Evolutionary conservation across 352 stramenopile genomes (phyloP).

Genomic region (Globisporangium apiculatum): DNA sequence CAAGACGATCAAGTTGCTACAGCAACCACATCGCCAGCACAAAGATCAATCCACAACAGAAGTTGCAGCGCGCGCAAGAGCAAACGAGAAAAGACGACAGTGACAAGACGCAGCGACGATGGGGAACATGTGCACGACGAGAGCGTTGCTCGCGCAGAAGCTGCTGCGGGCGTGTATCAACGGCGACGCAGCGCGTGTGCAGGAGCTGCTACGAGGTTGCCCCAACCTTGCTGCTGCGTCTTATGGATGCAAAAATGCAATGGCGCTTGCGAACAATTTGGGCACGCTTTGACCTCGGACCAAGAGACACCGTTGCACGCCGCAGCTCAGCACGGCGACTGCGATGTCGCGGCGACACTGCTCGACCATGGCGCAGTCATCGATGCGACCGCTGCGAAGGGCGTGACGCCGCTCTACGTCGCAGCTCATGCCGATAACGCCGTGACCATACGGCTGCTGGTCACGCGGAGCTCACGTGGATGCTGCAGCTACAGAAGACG

Average conservation of each 20-base stretch:
- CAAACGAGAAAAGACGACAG: not conserved
- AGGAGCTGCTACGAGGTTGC: not conserved
- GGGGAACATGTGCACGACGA: not conserved
- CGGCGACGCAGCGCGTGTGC: not conserved
- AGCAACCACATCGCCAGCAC: no score
- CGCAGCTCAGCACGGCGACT: not conserved
- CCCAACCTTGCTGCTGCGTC: not conserved
- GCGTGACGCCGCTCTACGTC: not conserved
- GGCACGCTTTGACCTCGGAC: not conserved
- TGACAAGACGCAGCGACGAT: not conserved
- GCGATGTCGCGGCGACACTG: not conserved
- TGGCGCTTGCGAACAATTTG: not conserved
- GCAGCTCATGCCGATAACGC: not conserved
- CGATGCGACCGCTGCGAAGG: not conserved
- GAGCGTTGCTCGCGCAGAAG: not conserved
- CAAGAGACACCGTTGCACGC: not conserved
- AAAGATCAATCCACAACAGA: not conserved
- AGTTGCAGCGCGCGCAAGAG: not conserved
- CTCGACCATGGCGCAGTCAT: not conserved
- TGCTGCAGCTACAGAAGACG: no score
- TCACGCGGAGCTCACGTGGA: no score
- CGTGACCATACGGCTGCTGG: no score
- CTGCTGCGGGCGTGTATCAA: not conserved
- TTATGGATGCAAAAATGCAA: not conserved
- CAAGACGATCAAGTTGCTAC: no score